Base-by-base conservation (phyloP, 768 basidiomycete species). In the Mycena maculata region DNA sequence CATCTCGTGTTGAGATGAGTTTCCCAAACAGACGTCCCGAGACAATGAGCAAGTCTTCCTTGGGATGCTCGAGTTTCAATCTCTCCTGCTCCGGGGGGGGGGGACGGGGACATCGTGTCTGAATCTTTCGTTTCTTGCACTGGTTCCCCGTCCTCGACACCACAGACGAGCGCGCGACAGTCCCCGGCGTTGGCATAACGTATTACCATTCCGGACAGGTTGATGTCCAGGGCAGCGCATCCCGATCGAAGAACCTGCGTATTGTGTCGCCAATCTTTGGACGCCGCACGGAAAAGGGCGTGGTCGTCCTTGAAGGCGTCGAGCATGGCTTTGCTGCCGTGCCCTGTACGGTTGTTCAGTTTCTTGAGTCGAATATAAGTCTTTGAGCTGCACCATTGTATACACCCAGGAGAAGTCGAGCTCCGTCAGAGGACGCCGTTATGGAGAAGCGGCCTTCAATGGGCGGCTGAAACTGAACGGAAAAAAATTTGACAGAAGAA, bases 1-100 rank as follows among this genome's bases (percentile, higher is more conserved):
- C 49, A 81, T 80, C 79, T 75, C 80, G 77, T 25, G 80, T 81
- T 66, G 74, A 79, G 76, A 81, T 82, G 30, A 82, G 63, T 25
- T 76, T 76, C 20, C 80, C 80, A 56, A 82, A 81, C 33, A 82
- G 72, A 41, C 80, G 77, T 28, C 76, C 74, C 10, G 73, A 73
- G 15, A 81, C 75, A 23, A 81, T 71, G 27, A 82, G 57, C 4
- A 69, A 62, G 16, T 78, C 74, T 68, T 81, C 80, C 16, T 75
- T 72, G 4, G 79, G 80, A 63, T 82, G 80, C 60, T 80, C 78
- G 25, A 39, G 64, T n/a, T 54, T 45, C 1, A 82, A 56, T 36
- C 80, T 74, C 28, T 76, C 76, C 42, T 72, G 72, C 68, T 82
- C 81, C 9, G n/a, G n/a, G n/a, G n/a, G n/a, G n/a, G n/a, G n/a